Conservation (phyloP, 306 rosid genomes). For the Vicia villosa region DNA sequence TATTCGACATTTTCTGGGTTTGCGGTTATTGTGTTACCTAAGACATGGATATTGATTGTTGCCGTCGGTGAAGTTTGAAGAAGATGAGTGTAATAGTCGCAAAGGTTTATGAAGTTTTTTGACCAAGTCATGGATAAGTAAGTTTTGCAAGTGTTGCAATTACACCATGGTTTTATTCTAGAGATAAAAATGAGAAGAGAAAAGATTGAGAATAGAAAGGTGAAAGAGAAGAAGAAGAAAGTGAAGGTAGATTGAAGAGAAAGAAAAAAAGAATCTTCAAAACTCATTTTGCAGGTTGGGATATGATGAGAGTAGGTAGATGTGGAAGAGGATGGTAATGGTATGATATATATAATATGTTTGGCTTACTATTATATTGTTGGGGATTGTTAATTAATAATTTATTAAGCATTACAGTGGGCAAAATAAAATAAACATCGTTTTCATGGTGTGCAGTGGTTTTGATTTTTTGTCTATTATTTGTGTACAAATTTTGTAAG, state of each 20-base stretch:
- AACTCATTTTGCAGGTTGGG: background rate
- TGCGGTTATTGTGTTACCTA: constrained; percentile 67
- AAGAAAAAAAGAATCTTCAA: constrained; percentile 22
- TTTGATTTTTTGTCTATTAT: background rate
- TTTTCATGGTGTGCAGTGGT: background rate
- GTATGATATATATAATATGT: constrained; percentile 40
- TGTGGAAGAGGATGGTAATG: no score
- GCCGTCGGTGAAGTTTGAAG: constrained; percentile 54
- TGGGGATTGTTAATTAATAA: background rate
- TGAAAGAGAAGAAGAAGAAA: constrained; percentile 68
- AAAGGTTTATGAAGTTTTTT: constrained; percentile 44
- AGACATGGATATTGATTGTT: constrained; percentile 67
- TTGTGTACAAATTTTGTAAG: no score
- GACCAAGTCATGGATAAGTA: constrained; percentile 58
- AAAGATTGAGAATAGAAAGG: constrained; percentile 52
- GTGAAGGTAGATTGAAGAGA: constrained; percentile 43
- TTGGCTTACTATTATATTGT: background rate
- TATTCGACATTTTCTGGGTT: constrained; percentile 74
- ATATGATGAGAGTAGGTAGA: constrained; percentile 13
- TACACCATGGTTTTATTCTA: constrained; percentile 76
- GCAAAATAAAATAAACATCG: background rate
- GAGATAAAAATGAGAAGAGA: constrained; percentile 57
- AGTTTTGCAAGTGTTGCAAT: constrained; percentile 57
- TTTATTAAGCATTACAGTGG: constrained; percentile 18
- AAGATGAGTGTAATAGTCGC: constrained; percentile 86